These are phyloP conservation scores for Salmacisia buchloeana DNA, from an alignment of 1,284 basidiomycete species.

Conservation along the genomic window DNA sequence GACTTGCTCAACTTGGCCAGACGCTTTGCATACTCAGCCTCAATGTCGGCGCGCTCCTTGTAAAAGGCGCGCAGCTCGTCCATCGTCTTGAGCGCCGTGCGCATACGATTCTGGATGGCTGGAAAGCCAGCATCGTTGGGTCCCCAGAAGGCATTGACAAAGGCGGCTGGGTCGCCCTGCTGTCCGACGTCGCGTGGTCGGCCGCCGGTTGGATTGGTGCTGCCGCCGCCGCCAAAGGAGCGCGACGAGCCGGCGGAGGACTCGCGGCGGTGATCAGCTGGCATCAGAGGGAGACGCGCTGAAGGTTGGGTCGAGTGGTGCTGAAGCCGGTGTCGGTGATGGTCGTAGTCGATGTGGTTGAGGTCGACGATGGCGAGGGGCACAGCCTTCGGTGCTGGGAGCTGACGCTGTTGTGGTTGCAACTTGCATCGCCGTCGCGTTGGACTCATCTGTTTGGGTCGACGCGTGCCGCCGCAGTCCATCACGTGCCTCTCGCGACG, in stretches of 20 bases:
- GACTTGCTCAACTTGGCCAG: constrained; percentile 74
- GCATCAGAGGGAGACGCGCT: background rate
- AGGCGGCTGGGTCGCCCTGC: constrained; percentile 59
- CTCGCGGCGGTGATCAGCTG: constrained; percentile 6
- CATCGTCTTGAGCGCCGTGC: constrained; percentile 74
- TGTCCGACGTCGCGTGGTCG: constrained; percentile 12
- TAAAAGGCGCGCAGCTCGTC: constrained; percentile 81
- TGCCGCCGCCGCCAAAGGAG: background rate
- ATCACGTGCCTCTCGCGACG: no score
- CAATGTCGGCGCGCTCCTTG: constrained; percentile 81
- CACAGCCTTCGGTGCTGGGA: no score
- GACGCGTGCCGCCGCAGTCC: no score
- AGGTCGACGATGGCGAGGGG: no score
- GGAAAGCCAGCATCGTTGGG: constrained; percentile 74
- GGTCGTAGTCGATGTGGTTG: no score
- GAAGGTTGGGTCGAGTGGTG: no score
- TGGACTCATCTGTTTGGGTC: no score
- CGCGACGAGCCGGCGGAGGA: constrained; percentile 3
- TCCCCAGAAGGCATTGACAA: constrained; percentile 93
- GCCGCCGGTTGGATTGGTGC: background rate
- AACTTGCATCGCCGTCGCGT: no score
- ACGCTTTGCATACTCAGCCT: constrained; percentile 91
- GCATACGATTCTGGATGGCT: constrained; percentile 79
- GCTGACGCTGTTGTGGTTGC: no score
- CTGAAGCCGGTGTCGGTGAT: no score